Percentiles rank a stretch among this genome's conserved stretches.
Evolutionary conservation across 176 grass and related monocot species (phyloP).

Genomic region (Oryza rufipogon): DNA sequence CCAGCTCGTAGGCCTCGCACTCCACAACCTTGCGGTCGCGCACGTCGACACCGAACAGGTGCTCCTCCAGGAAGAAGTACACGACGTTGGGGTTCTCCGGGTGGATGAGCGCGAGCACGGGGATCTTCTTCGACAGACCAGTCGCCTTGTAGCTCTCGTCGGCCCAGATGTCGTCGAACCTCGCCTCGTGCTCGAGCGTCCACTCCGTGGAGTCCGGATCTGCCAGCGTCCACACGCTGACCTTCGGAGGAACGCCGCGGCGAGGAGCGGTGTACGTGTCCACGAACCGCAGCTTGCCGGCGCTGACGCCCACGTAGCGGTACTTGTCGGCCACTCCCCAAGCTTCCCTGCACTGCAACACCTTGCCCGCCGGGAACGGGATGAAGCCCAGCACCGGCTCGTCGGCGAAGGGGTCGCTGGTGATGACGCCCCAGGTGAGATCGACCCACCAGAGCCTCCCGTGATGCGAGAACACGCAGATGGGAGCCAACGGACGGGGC

Average conservation of each 20-base stretch:
- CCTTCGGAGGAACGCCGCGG: neutral
- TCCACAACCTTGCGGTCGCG: conserved; percentile 19
- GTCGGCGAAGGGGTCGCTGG: conserved; percentile 32
- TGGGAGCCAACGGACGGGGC: neutral
- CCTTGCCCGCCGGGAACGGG: neutral
- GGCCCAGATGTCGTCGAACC: conserved; percentile 14
- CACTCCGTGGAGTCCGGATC: conserved; percentile 14
- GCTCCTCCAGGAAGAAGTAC: conserved; percentile 29
- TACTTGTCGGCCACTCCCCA: neutral
- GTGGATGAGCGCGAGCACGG: conserved; percentile 10
- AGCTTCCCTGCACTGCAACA: neutral
- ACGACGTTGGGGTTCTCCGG: conserved; percentile 9
- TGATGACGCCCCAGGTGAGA: neutral
- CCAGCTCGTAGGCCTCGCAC: conserved; percentile 5
- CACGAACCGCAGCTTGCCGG: conserved; percentile 26
- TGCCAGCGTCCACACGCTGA: conserved; percentile 14
- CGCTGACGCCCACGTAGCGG: conserved; percentile 20
- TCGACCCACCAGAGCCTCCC: conserved; percentile 28
- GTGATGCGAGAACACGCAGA: neutral
- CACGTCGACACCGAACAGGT: conserved; percentile 24
- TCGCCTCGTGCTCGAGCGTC: conserved; percentile 23
- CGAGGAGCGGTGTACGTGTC: neutral
- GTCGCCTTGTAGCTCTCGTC: conserved; percentile 31
- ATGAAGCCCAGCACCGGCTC: neutral
- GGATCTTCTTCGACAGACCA: neutral